Conservation (phyloP, 2,329 filamentous ascomycete species). For the Aspergillus sp. region DNA sequence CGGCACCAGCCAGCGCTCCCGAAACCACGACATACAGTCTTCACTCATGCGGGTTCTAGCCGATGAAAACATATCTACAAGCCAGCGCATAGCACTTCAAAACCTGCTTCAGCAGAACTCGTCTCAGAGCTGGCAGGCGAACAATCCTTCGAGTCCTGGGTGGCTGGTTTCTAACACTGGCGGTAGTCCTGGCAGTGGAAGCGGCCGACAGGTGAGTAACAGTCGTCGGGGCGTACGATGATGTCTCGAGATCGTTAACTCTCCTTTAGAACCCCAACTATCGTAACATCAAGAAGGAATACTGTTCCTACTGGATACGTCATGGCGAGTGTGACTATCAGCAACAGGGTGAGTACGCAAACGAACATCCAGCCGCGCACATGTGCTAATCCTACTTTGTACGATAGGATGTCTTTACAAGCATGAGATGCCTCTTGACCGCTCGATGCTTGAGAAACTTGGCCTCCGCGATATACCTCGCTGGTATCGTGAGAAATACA, state of each 20-base stretch:
- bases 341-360: conserved; percentile 63
- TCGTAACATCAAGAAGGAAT: conserved; percentile 64
- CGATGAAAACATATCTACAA: conserved; percentile 26
- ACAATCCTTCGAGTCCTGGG: conserved; percentile 17
- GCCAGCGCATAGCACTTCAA: conserved; percentile 29
- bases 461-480: conserved; percentile 65
- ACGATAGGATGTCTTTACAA: conserved; percentile 74
- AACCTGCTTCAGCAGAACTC: conserved; percentile 27
- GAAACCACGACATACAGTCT: conserved; percentile 26
- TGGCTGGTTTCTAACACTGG: conserved; percentile 25
- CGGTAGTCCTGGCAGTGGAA: conserved; percentile 16
- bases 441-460: conserved; percentile 66
- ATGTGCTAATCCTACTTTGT: conserved; percentile 1
- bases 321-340: conserved; percentile 82
- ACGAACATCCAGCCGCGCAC: neutral
- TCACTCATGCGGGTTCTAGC: conserved; percentile 27
- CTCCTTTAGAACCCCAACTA: conserved; percentile 15
- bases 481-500: conserved; percentile 60
- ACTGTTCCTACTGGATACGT: conserved; percentile 89
- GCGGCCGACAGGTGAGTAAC: conserved; percentile 28
- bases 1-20: conserved; percentile 15
- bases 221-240: neutral
- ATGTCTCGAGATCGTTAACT: conserved; percentile 12
- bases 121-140: conserved; percentile 24
- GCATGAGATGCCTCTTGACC: conserved; percentile 82